Conservation (phyloP, 1,139 yeast species). For the Williopsis jadinii region DNA sequence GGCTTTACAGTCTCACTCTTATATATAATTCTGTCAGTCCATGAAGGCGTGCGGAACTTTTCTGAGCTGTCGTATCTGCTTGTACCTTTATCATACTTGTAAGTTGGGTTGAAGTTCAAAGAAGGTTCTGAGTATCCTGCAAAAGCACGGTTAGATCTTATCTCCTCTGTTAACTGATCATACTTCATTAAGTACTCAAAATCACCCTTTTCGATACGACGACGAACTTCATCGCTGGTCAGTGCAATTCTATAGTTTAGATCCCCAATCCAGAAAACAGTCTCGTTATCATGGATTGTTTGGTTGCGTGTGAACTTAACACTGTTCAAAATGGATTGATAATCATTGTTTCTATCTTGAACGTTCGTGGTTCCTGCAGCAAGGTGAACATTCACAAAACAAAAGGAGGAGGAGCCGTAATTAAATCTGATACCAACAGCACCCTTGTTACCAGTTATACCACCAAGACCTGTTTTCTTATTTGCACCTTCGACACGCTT, state of each 20-base stretch:
- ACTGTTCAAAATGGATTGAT: constrained; percentile 48
- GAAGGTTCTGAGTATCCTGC: constrained; percentile 72
- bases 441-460: constrained; percentile 94
- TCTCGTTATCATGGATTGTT: constrained; percentile 64
- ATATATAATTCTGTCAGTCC: constrained; percentile 88
- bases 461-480: constrained; percentile 92
- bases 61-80: constrained; percentile 77
- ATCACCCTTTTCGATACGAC: constrained; percentile 39
- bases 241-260: constrained; percentile 76
- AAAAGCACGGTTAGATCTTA: constrained; percentile 64
- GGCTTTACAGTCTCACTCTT: constrained; percentile 49
- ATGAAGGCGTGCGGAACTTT: constrained; percentile 89
- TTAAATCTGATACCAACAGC: constrained; percentile 81
- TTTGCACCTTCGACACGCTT: constrained; percentile 67
- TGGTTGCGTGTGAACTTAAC: constrained; percentile 44
- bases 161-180: constrained; percentile 75
- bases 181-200: constrained; percentile 49
- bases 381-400: constrained; percentile 80
- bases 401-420: constrained; percentile 65
- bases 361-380: constrained; percentile 84
- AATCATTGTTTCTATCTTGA: constrained; percentile 80
- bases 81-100: constrained; percentile 84
- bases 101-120: constrained; percentile 79
- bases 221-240: constrained; percentile 61
- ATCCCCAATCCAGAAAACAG: constrained; percentile 91